Evolutionary conservation across 129 eudicot genomes (phyloP), one percentile per base, ranked within the genome.

Genomic region (Kitagawia praeruptora): DNA sequence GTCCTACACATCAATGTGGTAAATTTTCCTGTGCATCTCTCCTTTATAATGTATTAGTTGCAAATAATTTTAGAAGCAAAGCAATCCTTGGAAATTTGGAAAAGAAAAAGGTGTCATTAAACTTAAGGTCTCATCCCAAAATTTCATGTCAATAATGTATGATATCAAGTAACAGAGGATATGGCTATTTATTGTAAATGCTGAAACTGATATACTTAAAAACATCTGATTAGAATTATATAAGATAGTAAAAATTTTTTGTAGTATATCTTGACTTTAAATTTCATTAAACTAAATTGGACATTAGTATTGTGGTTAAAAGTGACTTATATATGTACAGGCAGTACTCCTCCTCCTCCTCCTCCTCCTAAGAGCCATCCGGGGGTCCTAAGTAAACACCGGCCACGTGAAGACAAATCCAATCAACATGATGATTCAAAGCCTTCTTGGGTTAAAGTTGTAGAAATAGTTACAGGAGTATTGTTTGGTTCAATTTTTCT

Each of bases 381-480:
- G 6, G 75, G 80, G 66, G 86, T 79, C 31, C 77, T 67, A 42
- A 46, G 73, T 31, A 90, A 83, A 72, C 90, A 81, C 76, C 87
- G 31, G 72, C 91, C 97, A 15, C 78, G 58, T 28, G 86, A 85
- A 79, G 87, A 86, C 37, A 64, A 67, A 63, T 75, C 87, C 38
- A 81, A 81, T 42, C 83, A 78, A 41, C 85, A 37, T 15, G 70
- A 82, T 23, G 28, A 58, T 75, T 86, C 98, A 45, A 92, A 82
- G 79, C 95, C 91, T 4, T 47, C 84, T 12, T 96, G 99, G 99
- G 71, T 96, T 79, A 85, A 88, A 44, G 85, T 83, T 69, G 82
- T 96, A 12, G 93, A 96, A 82, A 87, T 92, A 61, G 96, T 85
- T 77, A 87, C 92, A 28, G 99, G 99, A 42, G 84, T 89, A 77